phyloP scores from a whole-genome alignment of 176 grass and related monocot species.

The Metroxylon sagu region DNA sequence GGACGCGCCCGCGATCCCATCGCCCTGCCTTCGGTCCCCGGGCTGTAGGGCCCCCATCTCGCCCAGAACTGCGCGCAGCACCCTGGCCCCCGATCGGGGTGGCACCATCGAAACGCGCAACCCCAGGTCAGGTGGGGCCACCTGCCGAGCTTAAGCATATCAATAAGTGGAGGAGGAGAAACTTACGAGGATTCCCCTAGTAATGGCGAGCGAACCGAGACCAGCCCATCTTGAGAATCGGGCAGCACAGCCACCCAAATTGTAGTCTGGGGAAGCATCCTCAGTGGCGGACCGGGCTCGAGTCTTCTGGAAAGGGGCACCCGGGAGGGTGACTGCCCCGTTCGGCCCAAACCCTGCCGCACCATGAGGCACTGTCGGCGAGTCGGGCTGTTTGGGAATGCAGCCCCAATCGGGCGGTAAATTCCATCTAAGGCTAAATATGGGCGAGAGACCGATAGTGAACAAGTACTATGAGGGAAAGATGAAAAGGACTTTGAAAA shows the following conservation, averaged over 20 bases:
- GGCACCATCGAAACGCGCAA: not conserved
- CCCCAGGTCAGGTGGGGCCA: constrained; percentile 1
- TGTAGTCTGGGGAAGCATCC: no score
- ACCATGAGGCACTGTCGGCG: not conserved
- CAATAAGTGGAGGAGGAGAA: constrained; percentile 7
- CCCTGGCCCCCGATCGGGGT: no score
- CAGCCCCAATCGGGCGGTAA: constrained; percentile 9
- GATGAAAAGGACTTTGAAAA: constrained; percentile 76
- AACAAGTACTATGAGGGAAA: constrained; percentile 55
- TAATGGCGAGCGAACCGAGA: constrained; percentile 8
- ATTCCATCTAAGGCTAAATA: constrained; percentile 43
- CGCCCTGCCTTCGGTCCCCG: no score
- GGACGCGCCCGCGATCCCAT: no score
- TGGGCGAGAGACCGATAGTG: constrained; percentile 54
- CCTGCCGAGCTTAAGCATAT: constrained; percentile 1
- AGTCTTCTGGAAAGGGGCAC: no score
- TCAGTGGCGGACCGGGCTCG: no score
- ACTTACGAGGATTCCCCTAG: constrained; percentile 6
- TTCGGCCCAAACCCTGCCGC: no score
- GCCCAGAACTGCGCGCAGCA: no score
- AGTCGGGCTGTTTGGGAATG: constrained; percentile 16
- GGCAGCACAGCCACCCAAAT: no score
- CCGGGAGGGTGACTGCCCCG: no score
- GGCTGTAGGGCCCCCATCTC: no score
- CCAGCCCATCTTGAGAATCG: constrained; percentile 8